Base-by-base conservation (phyloP, 2,329 filamentous ascomycete species). In the Aspergillus japonicus region DNA sequence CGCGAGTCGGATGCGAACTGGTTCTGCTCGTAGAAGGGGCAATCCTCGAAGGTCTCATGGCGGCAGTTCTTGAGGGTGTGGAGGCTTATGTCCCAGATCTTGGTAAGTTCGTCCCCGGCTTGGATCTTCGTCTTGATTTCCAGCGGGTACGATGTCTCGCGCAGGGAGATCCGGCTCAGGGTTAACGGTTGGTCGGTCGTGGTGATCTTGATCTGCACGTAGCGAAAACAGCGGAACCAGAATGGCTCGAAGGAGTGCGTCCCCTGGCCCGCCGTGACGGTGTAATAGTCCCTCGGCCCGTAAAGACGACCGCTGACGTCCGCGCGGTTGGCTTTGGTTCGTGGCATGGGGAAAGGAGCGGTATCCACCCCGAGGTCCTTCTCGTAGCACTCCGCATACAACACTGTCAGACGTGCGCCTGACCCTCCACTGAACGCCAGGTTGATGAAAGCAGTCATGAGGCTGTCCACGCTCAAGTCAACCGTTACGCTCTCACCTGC, bases 1-100 rank as follows among this genome's bases (percentile, higher is more conserved):
- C 57, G 60, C 10, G 50, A 24, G 49, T 62, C 57, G 3, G 58
- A 44, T 5, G 60, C 57, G 47, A 62, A 62, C 16, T 62, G 60
- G 54, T 59, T 62, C 54, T 59, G 60, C n/a, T 62, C 60, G 53
- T 62, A 59, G 54, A 56, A 59, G 1, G 57, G 60, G 44, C 60
- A 59, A 33, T 62, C 60, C 12, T 55, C 54, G 57, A 54, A 62
- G 21, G 60, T 62, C 44, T 62, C 57, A 19, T 62, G 60, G 49
- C 58, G 56, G 57, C 57, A 62, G 47, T 51, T 50, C 5, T 21
- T 49, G 8, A 59, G 57, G 10, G 60, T 62, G 16, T 19, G 31
- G 0, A 57, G 29, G 50, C 60, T 59, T 35, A 59, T 59, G 7
- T n/a, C 31, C 60, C 60, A 62, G 7, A 56, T 55, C 4, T n/a